Base-by-base conservation (phyloP, 2,329 filamentous ascomycete genomes). In the Penicillium sp. region DNA sequence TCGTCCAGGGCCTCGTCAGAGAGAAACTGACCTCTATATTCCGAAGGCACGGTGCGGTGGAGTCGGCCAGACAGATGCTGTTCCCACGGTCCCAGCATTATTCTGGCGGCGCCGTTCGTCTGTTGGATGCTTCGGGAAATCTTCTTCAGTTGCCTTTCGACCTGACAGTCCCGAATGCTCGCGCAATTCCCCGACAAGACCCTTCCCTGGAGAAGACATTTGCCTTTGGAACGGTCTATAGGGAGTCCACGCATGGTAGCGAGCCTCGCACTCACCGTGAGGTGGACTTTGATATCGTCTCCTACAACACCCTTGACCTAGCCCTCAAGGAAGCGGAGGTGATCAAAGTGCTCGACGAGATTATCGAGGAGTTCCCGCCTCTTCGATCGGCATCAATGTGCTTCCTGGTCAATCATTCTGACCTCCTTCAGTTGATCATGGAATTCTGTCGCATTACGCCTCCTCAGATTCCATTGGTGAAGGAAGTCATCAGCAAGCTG, bases 201-300 rank as follows among this genome's bases (percentile, higher is more conserved):
- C 77, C 84, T 0, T 78, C 84, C 5, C 74, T 90, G 5, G 83
- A 89, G 59, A 88, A 90, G 58, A 89, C 89, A 0, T 96, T 90
- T 69, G 85, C 89, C 0, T 96, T 99, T 68, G 92, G 91, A 6
- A 87, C 81, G 30, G 91, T 97, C 1, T 97, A 90, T 67, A 84
- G 94, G 36, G 89, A 95, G 57, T 85, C 82, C 41, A 79, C 85
- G 44, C 86, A 85, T 49, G 91, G 90, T 7, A 89, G 90, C 2
- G 89, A 95, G 61, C 94, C 94, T 6, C 81, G 82, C 50, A 88
- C 87, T 64, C 88, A 90, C 67, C 88, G 89, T 9, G 94, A 97
- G 67, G 92, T 95, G 2, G 92, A 97, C 69, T 99, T 97, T 69
- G 94, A 99, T 71, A 91, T 99, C 53, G 82, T 96, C n/a, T 92